Percentiles rank a stretch among this genome's conserved stretches.
Evolutionary conservation across 1,139 yeast genomes (phyloP).

Genomic region (Magnusiomyces ingens): DNA sequence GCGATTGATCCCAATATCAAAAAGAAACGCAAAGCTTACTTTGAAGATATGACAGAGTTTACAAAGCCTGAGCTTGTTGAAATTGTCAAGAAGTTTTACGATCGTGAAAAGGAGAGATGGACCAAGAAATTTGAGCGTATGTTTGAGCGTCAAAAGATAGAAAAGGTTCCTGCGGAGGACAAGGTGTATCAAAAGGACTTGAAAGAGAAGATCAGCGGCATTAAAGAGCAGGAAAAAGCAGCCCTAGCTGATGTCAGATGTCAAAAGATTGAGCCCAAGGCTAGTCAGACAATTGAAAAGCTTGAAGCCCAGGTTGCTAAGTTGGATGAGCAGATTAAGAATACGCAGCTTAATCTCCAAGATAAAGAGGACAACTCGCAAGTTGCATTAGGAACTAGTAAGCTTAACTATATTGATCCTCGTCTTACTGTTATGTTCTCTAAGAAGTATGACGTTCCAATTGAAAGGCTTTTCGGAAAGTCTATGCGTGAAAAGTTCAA

Average conservation of each 20-base stretch:
- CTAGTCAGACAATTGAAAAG: slow-evolving; percentile 57
- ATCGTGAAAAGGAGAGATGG: slow-evolving; percentile 57
- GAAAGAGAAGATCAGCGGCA: slow-evolving; percentile 51
- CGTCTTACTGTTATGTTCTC: slow-evolving; percentile 85
- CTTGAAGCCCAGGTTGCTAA: slow-evolving; percentile 65
- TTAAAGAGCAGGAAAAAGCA: slow-evolving; percentile 49
- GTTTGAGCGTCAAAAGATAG: slow-evolving; percentile 61
- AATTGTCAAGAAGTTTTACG: slow-evolving; percentile 51
- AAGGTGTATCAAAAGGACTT: slow-evolving; percentile 50
- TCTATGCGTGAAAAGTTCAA: slow-evolving; percentile 86
- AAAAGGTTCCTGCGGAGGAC: slow-evolving; percentile 36
- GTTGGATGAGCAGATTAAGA: slow-evolving; percentile 62
- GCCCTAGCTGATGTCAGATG: slow-evolving; percentile 55
- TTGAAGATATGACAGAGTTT: slow-evolving; percentile 65
- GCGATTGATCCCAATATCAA: slow-evolving; percentile 55
- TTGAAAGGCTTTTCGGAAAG: slow-evolving; percentile 86
- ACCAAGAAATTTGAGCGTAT: slow-evolving; percentile 65
- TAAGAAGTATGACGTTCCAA: slow-evolving; percentile 79
- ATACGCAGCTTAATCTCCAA: slow-evolving; percentile 65
- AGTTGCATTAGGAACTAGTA: slow-evolving; percentile 88
- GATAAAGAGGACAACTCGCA: slow-evolving; percentile 93
- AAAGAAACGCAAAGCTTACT: slow-evolving; percentile 43
- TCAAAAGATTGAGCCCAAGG: slow-evolving; percentile 53
- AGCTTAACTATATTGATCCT: slow-evolving; percentile 93
- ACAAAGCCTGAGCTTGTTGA: slow-evolving; percentile 54